These are phyloP conservation scores for Penicillium samsonianum DNA, from an alignment of 495 filamentous ascomycete species.

Conservation along the genomic window DNA sequence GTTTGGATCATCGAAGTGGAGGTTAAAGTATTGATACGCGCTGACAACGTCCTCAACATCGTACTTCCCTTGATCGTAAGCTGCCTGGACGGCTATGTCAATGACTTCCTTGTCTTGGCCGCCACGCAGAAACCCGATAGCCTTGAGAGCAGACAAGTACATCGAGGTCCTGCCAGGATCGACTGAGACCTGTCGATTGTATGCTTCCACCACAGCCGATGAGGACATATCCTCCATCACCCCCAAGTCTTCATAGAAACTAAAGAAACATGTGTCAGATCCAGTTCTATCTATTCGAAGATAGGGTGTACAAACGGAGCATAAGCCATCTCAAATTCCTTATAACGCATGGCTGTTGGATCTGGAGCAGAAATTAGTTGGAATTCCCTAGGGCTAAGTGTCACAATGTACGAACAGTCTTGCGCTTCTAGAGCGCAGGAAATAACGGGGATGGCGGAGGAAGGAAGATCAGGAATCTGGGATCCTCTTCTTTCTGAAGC, in stretches of 20 bases:
- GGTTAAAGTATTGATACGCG: constrained; percentile 57
- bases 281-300: background rate
- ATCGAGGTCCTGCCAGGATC: constrained; percentile 32
- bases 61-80: constrained; percentile 46
- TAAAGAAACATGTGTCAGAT: constrained; percentile 23
- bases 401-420: constrained; percentile 42
- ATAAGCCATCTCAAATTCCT: constrained; percentile 40
- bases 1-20: constrained; percentile 37
- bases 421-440: constrained; percentile 48
- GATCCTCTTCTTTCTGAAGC: constrained; percentile 45
- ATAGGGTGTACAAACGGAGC: constrained; percentile 16
- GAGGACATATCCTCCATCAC: constrained; percentile 47
- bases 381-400: background rate
- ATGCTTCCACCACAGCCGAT: constrained; percentile 39
- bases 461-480: constrained; percentile 31
- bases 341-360: constrained; percentile 27
- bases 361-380: constrained; percentile 27
- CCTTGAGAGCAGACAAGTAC: constrained; percentile 42
- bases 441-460: constrained; percentile 41
- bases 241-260: constrained; percentile 48
- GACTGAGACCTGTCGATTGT: constrained; percentile 40
- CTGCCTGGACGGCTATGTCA: constrained; percentile 38
- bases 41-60: constrained; percentile 54
- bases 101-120: constrained; percentile 39
- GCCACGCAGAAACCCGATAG: constrained; percentile 36